Evolutionary conservation across 1,284 basidiomycete species (phyloP).

Genomic region (Cutaneotrichosporon arboriforme): DNA sequence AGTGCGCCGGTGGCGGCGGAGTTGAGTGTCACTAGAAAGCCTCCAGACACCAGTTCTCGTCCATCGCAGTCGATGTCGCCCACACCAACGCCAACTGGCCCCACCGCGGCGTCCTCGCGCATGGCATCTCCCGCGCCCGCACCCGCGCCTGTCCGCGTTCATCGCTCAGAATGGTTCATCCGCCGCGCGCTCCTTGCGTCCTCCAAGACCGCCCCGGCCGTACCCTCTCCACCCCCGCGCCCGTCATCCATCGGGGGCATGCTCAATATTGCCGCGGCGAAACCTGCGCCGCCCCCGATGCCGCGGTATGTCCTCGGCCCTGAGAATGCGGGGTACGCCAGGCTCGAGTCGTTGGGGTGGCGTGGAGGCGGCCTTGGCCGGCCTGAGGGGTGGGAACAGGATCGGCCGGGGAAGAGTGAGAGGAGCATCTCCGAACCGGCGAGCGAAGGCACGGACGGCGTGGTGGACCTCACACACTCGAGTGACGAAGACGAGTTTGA

Average conservation of each 20-base stretch:
- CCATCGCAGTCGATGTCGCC: neutral
- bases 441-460: neutral
- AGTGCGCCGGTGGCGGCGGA: no score
- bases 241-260: conserved; percentile 28
- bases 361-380: conserved; percentile 39
- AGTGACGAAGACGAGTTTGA: conserved; percentile 7
- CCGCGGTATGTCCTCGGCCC: conserved; percentile 39
- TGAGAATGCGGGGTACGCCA: conserved; percentile 39
- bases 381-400: conserved; percentile 27
- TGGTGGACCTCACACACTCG: conserved; percentile 11
- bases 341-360: conserved; percentile 39
- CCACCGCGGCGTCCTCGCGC: neutral
- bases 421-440: neutral
- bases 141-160: conserved; percentile 21
- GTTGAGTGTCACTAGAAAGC: no score
- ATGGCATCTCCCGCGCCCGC: neutral
- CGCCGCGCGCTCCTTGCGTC: conserved; percentile 32
- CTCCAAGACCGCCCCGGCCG: conserved; percentile 4
- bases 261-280: conserved; percentile 20
- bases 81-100: conserved; percentile 3
- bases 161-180: conserved; percentile 43
- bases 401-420: conserved; percentile 5
- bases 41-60: no score
- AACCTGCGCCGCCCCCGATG: conserved; percentile 3
- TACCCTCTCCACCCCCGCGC: conserved; percentile 4